Evolutionary conservation across 2,329 filamentous ascomycete species (phyloP).

Genomic region (Aspergillus sp.): DNA sequence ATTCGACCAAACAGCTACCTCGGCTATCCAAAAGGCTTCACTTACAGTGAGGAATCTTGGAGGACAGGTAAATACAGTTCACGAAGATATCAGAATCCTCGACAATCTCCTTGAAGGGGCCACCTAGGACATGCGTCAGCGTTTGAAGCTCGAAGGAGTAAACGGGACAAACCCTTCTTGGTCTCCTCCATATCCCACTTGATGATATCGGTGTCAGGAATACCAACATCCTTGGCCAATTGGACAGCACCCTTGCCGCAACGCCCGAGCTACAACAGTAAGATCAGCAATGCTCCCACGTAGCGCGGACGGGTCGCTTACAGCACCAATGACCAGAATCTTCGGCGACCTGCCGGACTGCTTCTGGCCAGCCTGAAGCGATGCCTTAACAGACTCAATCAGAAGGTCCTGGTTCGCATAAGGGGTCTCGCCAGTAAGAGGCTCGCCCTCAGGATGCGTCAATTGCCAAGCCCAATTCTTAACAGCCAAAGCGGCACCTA

Average conservation of each 20-base stretch:
- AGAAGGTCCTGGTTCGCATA: constrained; percentile 70
- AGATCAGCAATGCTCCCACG: neutral
- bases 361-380: constrained; percentile 65
- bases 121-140: constrained; percentile 44
- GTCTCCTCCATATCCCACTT: constrained; percentile 83
- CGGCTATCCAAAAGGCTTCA: neutral
- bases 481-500: constrained; percentile 68
- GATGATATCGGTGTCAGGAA: constrained; percentile 67
- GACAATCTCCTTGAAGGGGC: constrained; percentile 76
- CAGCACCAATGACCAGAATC: constrained; percentile 78
- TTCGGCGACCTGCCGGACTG: constrained; percentile 68
- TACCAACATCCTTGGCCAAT: constrained; percentile 71
- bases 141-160: neutral
- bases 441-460: constrained; percentile 63
- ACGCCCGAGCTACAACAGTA: constrained; percentile 48
- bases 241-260: constrained; percentile 85
- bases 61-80: constrained; percentile 85
- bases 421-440: constrained; percentile 61
- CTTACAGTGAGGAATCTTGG: constrained; percentile 69
- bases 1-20: neutral
- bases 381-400: constrained; percentile 71
- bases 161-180: constrained; percentile 50
- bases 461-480: constrained; percentile 84
- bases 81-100: constrained; percentile 70
- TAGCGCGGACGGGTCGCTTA: constrained; percentile 32